Evolutionary conservation across 2,329 filamentous ascomycete species (phyloP).

Genomic region (Paradendryphiella salina): DNA sequence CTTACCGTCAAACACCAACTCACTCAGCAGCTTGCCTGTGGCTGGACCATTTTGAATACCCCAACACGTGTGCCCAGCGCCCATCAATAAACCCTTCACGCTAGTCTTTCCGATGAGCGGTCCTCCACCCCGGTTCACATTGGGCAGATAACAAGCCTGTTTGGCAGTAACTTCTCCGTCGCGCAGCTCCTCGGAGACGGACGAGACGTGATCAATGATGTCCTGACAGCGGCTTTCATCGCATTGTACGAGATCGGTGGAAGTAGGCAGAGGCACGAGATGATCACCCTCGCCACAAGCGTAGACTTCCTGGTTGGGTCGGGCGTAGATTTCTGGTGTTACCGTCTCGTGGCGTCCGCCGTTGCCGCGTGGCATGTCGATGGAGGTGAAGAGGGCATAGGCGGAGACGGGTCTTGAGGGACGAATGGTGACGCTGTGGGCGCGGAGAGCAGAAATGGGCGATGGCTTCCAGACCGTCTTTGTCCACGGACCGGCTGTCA

Average conservation of each 20-base stretch:
- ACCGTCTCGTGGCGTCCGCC: slow-evolving; percentile 55
- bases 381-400: slow-evolving; percentile 84
- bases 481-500: slow-evolving; percentile 67
- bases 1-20: slow-evolving; percentile 53
- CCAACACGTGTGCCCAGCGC: slow-evolving; percentile 95
- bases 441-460: slow-evolving; percentile 63
- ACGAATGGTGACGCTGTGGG: slow-evolving; percentile 65
- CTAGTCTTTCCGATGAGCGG: slow-evolving; percentile 79
- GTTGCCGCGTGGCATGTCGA: slow-evolving; percentile 66
- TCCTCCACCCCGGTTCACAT: slow-evolving; percentile 63
- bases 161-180: slow-evolving; percentile 64
- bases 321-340: slow-evolving; percentile 90
- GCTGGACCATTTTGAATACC: slow-evolving; percentile 94
- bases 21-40: slow-evolving; percentile 59
- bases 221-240: slow-evolving; percentile 81
- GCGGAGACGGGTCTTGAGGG: slow-evolving; percentile 65
- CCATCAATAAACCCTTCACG: slow-evolving; percentile 75
- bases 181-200: slow-evolving; percentile 56
- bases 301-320: slow-evolving; percentile 87
- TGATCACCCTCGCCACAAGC: slow-evolving; percentile 90
- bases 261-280: slow-evolving; percentile 71
- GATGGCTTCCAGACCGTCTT: slow-evolving; percentile 55
- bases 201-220: slow-evolving; percentile 75
- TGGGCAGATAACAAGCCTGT: slow-evolving; percentile 93
- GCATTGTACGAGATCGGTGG: slow-evolving; percentile 73